A percentile compares a stretch with the other conserved stretches of the same genome.
Conservation (phyloP, 1,139 yeast genomes). For the Yamadazyma oceani region DNA sequence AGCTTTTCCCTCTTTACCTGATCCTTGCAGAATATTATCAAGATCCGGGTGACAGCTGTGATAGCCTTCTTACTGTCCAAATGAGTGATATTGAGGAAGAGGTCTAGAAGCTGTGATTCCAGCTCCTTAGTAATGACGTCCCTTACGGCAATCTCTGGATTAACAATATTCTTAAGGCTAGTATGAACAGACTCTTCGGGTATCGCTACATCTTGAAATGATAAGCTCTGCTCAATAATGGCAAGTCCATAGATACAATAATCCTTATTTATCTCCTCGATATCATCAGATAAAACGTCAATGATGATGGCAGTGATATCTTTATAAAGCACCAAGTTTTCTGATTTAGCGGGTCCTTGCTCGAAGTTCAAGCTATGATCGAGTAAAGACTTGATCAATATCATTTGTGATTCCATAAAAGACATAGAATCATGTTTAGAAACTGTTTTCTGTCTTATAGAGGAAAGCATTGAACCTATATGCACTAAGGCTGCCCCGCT, state of each 20-base stretch:
- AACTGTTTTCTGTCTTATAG: constrained; percentile 2
- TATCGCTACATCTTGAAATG: constrained; percentile 44
- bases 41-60: constrained; percentile 48
- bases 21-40: constrained; percentile 53
- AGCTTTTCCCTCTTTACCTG: constrained; percentile 40
- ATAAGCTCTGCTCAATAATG: constrained; percentile 49
- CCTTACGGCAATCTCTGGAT: constrained; percentile 12
- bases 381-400: constrained; percentile 7
- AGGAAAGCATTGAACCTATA: constrained; percentile 2
- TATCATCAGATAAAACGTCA: constrained; percentile 3
- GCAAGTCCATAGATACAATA: constrained; percentile 34
- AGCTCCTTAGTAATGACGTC: constrained; percentile 20
- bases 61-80: constrained; percentile 49
- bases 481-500: constrained; percentile 1
- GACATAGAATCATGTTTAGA: not conserved
- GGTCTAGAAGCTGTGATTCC: constrained; percentile 38
- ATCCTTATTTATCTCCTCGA: constrained; percentile 9
- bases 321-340: constrained; percentile 2
- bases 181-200: constrained; percentile 19
- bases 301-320: constrained; percentile 7
- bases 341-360: not conserved
- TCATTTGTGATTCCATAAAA: constrained; percentile 7
- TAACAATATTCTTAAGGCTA: constrained; percentile 11
- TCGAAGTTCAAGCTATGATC: constrained; percentile 4
- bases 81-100: constrained; percentile 37